Base-by-base conservation (phyloP, 2,329 filamentous ascomycete genomes). In the Paracorniculantispora psalliotae region DNA sequence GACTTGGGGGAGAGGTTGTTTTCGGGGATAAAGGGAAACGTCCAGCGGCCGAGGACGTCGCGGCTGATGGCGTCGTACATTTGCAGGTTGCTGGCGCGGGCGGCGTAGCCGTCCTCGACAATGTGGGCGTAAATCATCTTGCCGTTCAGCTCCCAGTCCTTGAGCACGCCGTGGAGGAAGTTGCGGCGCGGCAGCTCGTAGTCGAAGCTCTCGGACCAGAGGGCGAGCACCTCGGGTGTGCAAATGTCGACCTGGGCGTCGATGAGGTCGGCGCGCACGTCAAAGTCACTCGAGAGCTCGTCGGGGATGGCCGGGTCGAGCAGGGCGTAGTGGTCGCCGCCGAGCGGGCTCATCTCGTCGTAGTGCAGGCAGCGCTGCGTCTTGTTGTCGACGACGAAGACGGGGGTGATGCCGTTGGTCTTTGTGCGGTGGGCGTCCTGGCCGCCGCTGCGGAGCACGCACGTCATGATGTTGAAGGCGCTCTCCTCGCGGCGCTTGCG, bases 141-240 rank as follows among this genome's bases (percentile, higher is more conserved):
- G 61, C 92, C 92, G 72, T 97, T 97, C 59, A 97, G 79, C 71
- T 99, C 94, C 77, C 91, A 96, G 71, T 99, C 94, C 76, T 97
- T 97, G 57, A 99, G 77, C 1, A 97, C 92, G 61, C 92, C 92
- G 70, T 92, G 90, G 37, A 99, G 75, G 67, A 96, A 97, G 67
- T 96, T 91, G 67, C 88, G 88, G 57, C 92, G 84, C 1, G 93
- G 91, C 8, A 92, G 82, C 71, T 97, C 92, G 72, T 96, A 97
- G 72, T 99, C 93, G 67, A 97, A 99, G 69, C 92, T 96, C 74
- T 99, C 94, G 9, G 92, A 94, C 91, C 94, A 99, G 59, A 97
- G 77, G 8, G 92, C 92, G 46, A 97, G 82, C 9, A 97, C 92
- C 69, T 97, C 94, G 0, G 93, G 92, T 1, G 94, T 97, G 74